Evolutionary conservation across 2,329 filamentous ascomycete species (phyloP).

Genomic region (Aureobasidium sp.): DNA sequence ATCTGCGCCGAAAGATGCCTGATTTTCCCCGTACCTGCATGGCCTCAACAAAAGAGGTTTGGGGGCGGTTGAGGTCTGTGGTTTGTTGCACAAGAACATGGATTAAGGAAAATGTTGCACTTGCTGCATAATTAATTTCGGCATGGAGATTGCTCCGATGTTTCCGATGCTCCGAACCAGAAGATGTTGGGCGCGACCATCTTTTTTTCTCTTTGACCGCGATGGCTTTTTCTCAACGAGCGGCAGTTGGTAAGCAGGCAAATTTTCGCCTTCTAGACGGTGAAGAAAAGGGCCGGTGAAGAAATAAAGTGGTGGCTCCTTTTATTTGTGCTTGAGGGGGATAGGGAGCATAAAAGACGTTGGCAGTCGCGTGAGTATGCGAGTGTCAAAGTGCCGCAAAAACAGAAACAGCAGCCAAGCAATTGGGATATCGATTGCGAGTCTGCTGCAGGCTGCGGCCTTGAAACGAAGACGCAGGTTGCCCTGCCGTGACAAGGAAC

Average conservation of each 20-base stretch:
- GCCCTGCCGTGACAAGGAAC: not conserved
- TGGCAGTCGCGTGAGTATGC: not conserved
- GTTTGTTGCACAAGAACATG: not conserved
- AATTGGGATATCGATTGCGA: not conserved
- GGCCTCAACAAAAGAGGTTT: not conserved
- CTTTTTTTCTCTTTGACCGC: not conserved
- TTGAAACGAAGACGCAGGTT: not conserved
- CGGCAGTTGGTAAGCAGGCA: not conserved
- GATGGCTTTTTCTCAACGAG: not conserved
- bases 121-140: not conserved
- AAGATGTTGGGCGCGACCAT: not conserved
- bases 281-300: not conserved
- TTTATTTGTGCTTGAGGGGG: not conserved
- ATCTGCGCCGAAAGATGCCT: not conserved
- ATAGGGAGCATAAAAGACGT: not conserved
- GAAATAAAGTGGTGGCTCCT: not conserved
- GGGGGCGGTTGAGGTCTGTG: not conserved
- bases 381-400: not conserved
- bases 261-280: not conserved
- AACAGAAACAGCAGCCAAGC: not conserved
- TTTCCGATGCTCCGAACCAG: conserved; percentile 5
- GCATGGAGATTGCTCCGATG: not conserved
- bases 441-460: not conserved
- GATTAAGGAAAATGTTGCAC: no score
- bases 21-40: not conserved